phyloP scores from a whole-genome alignment of 371 early-diverging fungal species.

The Rhizopus delemar region DNA sequence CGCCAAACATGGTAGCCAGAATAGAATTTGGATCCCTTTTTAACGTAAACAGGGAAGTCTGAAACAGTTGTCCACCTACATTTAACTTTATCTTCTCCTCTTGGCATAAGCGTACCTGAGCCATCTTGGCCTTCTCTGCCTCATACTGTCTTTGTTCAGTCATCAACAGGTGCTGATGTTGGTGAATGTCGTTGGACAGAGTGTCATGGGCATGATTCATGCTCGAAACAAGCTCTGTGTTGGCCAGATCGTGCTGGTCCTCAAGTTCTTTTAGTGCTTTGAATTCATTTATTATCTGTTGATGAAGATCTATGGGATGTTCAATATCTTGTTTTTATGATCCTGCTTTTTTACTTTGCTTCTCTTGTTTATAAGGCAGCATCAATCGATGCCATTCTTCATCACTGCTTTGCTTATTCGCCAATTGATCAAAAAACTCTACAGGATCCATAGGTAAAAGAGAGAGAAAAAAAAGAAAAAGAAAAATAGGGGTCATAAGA shows the following conservation, averaged over 20 bases:
- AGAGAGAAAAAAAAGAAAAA: constrained; percentile 11
- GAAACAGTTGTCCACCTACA: constrained; percentile 44
- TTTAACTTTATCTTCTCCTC: constrained; percentile 46
- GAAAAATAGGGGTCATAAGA: constrained; percentile 11
- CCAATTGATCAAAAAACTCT: constrained; percentile 28
- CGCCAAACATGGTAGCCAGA: constrained; percentile 40
- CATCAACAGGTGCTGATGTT: constrained; percentile 20
- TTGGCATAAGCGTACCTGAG: constrained; percentile 22
- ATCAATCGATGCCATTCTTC: constrained; percentile 28
- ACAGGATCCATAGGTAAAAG: constrained; percentile 22
- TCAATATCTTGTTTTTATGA: not conserved
- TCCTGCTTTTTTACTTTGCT: constrained; percentile 21
- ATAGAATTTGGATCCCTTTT: constrained; percentile 40
- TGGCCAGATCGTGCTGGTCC: constrained; percentile 26
- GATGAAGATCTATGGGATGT: constrained; percentile 8
- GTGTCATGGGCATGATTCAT: constrained; percentile 27
- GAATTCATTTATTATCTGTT: constrained; percentile 27
- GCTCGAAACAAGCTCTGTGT: constrained; percentile 25
- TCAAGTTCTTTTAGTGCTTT: constrained; percentile 33
- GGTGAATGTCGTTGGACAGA: constrained; percentile 22
- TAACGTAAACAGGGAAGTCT: constrained; percentile 43
- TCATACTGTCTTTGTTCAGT: constrained; percentile 29
- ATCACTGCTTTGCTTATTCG: not conserved
- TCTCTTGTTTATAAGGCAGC: constrained; percentile 24
- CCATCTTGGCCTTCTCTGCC: constrained; percentile 29